These are phyloP conservation scores for Globisporangium nodosum DNA, from an alignment of 352 stramenopile species.

Conservation along the genomic window DNA sequence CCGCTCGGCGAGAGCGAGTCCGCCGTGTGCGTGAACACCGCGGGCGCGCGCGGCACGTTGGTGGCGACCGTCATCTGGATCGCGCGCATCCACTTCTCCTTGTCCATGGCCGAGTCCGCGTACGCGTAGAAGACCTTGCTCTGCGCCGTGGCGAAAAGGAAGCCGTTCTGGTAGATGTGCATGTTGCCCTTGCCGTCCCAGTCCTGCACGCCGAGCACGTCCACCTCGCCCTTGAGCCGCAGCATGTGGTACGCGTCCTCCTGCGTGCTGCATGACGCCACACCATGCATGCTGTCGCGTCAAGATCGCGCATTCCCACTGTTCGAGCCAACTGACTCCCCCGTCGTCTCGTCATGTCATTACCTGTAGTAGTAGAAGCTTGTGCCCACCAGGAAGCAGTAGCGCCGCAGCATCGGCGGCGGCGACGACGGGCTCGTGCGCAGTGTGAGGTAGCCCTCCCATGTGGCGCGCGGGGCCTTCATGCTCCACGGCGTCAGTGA, in stretches of 20 bases:
- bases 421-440: constrained; percentile 82
- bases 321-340: too few species aligned
- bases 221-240: constrained; percentile 78
- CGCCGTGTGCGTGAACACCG: constrained; percentile 42
- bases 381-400: constrained; percentile 86
- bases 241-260: constrained; percentile 89
- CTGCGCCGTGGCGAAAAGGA: constrained; percentile 84
- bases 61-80: constrained; percentile 85
- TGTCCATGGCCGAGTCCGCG: constrained; percentile 84
- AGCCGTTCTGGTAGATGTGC: constrained; percentile 88
- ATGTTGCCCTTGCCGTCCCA: constrained; percentile 91
- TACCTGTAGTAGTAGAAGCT: constrained; percentile 84
- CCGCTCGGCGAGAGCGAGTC: constrained; percentile 55
- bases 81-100: constrained; percentile 87
- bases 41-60: constrained; percentile 57
- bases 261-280: constrained; percentile 46
- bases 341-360: not conserved
- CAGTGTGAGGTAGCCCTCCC: constrained; percentile 83
- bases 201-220: constrained; percentile 86
- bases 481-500: constrained; percentile 27
- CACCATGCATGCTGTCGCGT: not conserved
- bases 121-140: constrained; percentile 90
- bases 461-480: constrained; percentile 78
- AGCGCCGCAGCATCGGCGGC: constrained; percentile 80
- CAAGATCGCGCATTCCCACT: not conserved